Evolutionary conservation across 176 grass and related monocot species (phyloP).

Genomic region (Olyra latifolia): DNA sequence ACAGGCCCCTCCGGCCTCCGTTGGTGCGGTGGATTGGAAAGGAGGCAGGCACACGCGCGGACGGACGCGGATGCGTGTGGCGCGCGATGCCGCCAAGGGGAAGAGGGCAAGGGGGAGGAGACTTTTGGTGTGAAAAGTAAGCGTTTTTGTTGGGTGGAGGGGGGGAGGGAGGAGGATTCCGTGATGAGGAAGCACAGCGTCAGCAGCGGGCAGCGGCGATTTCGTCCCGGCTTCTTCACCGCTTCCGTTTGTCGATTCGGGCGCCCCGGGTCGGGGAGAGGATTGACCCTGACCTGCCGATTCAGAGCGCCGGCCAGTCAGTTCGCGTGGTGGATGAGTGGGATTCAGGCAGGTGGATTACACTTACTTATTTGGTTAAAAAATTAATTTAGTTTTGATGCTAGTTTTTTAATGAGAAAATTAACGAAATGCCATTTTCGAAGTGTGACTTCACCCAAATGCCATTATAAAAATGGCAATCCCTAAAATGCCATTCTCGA

Average conservation of each 20-base stretch:
- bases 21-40: conserved; percentile 39
- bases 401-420: too few relatives aligned
- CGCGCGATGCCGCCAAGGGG: conserved; percentile 15
- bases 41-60: background rate
- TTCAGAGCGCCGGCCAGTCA: background rate
- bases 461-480: too few relatives aligned
- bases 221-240: conserved; percentile 7
- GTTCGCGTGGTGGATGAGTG: background rate
- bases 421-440: too few relatives aligned
- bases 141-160: background rate
- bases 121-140: background rate
- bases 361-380: too few relatives aligned
- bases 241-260: conserved; percentile 6
- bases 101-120: conserved; percentile 11
- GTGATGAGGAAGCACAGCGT: background rate
- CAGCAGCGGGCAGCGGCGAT: background rate
- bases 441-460: too few relatives aligned
- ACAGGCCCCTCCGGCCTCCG: background rate
- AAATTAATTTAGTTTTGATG: too few relatives aligned
- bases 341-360: too few relatives aligned
- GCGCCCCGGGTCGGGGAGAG: too few relatives aligned
- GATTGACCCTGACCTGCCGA: background rate
- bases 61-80: conserved; percentile 6
- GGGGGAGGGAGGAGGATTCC: background rate
- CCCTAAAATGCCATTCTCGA: too few relatives aligned